phyloP scores from a whole-genome alignment of 2,329 filamentous ascomycete species.

The Beauveria pseudobassiana region DNA sequence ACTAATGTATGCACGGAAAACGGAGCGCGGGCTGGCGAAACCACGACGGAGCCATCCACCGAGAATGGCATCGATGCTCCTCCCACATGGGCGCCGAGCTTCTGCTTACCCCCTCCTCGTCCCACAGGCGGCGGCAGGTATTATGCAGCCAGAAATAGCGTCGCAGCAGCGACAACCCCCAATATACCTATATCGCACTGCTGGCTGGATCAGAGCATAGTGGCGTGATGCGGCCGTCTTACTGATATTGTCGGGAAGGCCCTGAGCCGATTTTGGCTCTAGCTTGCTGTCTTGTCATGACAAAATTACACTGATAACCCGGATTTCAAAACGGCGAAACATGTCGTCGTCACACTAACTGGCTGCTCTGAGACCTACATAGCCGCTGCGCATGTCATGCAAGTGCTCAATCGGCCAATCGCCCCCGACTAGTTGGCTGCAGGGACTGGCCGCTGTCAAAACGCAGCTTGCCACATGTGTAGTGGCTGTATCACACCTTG shows the following conservation, averaged over 20 bases:
- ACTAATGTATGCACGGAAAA: constrained; percentile 10
- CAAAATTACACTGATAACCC: not conserved
- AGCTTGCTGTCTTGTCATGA: not conserved
- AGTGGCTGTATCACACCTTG: not conserved
- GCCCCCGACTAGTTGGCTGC: constrained; percentile 1
- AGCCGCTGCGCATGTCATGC: constrained; percentile 35
- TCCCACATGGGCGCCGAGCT: constrained; percentile 8
- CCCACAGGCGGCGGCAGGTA: not conserved
- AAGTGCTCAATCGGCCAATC: constrained; percentile 31
- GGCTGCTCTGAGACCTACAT: constrained; percentile 27
- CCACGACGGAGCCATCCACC: constrained; percentile 9
- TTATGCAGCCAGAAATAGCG: not conserved
- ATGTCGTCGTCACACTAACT: constrained; percentile 2
- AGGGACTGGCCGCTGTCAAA: constrained; percentile 4
- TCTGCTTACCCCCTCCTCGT: constrained; percentile 6
- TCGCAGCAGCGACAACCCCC: not conserved
- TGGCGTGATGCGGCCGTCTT: not conserved
- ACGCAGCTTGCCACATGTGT: not conserved
- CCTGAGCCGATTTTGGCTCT: not conserved
- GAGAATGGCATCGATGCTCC: constrained; percentile 7
- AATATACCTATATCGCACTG: not conserved
- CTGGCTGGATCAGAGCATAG: not conserved
- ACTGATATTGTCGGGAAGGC: not conserved
- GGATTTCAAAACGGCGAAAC: not conserved
- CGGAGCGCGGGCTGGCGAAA: constrained; percentile 8